phyloP scores from a whole-genome alignment of 2,329 filamentous ascomycete species.

The Fusarium begoniae region DNA sequence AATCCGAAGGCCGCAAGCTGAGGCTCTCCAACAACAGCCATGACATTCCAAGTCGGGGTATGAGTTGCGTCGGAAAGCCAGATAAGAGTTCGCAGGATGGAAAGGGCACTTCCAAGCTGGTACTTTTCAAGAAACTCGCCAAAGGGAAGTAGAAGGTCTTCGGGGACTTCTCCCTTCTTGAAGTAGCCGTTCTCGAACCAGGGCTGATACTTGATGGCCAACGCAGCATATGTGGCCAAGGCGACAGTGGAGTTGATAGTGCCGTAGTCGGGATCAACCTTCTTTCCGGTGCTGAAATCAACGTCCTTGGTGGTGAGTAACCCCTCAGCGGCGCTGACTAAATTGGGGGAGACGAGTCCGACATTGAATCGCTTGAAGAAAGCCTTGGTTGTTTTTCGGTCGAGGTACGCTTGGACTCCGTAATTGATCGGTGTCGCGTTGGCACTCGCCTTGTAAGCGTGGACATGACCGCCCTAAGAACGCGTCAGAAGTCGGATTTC shows the following conservation, averaged over 20 bases:
- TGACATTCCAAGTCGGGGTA: constrained; percentile 20
- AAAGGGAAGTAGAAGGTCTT: constrained; percentile 21
- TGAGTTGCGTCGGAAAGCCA: constrained; percentile 16
- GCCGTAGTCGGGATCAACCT: constrained; percentile 12
- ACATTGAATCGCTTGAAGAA: constrained; percentile 31
- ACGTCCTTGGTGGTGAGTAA: constrained; percentile 4
- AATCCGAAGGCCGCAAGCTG: constrained; percentile 13
- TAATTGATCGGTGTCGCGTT: constrained; percentile 13
- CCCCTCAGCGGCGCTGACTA: background rate
- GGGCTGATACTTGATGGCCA: constrained; percentile 21
- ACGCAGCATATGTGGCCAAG: background rate
- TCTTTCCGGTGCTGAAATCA: constrained; percentile 17
- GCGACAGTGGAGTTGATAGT: background rate
- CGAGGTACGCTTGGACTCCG: constrained; percentile 25
- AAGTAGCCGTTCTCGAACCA: constrained; percentile 33
- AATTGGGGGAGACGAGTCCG: constrained; percentile 1
- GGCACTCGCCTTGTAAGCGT: constrained; percentile 9
- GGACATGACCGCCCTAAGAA: constrained; percentile 25
- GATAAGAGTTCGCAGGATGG: constrained; percentile 5
- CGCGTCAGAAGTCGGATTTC: background rate
- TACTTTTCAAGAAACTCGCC: constrained; percentile 20
- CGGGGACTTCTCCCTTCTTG: background rate
- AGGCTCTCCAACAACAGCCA: constrained; percentile 23
- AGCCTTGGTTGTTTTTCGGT: constrained; percentile 2
- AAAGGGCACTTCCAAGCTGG: background rate